These are phyloP conservation scores for Lathyrus sativus DNA, from an alignment of 306 rosid genomes.

Conservation along the genomic window DNA sequence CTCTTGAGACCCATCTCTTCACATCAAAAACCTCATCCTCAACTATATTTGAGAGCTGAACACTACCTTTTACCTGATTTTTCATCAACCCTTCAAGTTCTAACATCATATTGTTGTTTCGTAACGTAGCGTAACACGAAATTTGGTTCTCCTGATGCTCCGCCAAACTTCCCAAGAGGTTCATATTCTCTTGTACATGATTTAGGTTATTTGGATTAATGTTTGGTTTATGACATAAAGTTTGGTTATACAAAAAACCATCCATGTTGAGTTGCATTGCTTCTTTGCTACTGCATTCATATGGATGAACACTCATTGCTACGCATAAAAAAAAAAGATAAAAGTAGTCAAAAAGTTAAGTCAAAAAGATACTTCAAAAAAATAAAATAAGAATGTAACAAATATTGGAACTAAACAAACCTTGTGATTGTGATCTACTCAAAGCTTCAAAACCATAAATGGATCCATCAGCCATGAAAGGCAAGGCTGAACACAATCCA, in stretches of 20 bases:
- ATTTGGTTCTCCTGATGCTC: conserved; percentile 25
- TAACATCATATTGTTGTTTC: conserved; percentile 44
- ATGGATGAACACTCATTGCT: conserved; percentile 72
- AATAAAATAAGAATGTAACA: background rate
- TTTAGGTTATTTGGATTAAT: conserved; percentile 28
- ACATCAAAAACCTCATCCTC: conserved; percentile 35
- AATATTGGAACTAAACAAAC: conserved; percentile 41
- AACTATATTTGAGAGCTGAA: conserved; percentile 49
- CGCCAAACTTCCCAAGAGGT: background rate
- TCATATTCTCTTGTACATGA: conserved; percentile 36
- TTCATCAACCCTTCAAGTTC: conserved; percentile 45
- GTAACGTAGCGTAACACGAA: conserved; percentile 42
- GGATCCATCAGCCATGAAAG: conserved; percentile 74
- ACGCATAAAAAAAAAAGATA: conserved; percentile 33
- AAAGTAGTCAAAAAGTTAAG: conserved; percentile 24
- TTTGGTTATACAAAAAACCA: conserved; percentile 52
- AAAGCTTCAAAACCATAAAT: conserved; percentile 67
- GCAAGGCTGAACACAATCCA: conserved; percentile 58
- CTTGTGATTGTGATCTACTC: conserved; percentile 64
- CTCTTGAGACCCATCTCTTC: conserved; percentile 61
- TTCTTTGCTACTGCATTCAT: conserved; percentile 56
- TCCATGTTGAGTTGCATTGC: conserved; percentile 68
- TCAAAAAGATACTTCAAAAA: background rate
- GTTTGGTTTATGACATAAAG: conserved; percentile 6
- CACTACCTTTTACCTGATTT: conserved; percentile 39